Conservation (phyloP, 352 stramenopile genomes). For the Phytophthora sp. region DNA sequence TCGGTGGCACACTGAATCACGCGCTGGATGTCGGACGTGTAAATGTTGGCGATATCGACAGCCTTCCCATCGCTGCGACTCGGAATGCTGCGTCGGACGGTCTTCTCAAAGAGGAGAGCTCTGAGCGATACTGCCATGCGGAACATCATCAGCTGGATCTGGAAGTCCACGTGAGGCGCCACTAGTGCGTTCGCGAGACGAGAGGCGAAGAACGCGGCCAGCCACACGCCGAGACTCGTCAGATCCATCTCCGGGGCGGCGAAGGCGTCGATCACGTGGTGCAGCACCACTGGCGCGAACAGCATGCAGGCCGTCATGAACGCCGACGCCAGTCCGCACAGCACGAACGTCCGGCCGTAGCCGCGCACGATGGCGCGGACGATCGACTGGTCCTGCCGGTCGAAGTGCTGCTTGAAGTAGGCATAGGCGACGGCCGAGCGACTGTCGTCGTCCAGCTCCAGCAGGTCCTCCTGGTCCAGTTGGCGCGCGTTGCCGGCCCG, state of each 20-base stretch:
- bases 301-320: slow-evolving; percentile 36
- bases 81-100: slow-evolving; percentile 28
- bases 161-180: slow-evolving; percentile 19
- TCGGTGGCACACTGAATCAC: slow-evolving; percentile 39
- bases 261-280: slow-evolving; percentile 50
- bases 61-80: slow-evolving; percentile 3
- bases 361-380: slow-evolving; percentile 16
- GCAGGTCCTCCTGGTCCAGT: slow-evolving; percentile 46
- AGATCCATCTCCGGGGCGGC: slow-evolving; percentile 18
- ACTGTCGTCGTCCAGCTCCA: slow-evolving; percentile 34
- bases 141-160: slow-evolving; percentile 32
- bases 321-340: slow-evolving; percentile 1
- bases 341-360: slow-evolving; percentile 32
- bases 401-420: slow-evolving; percentile 20
- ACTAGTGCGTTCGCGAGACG: slow-evolving; percentile 33
- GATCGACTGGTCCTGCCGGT: slow-evolving; percentile 19
- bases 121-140: slow-evolving; percentile 38
- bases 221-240: slow-evolving; percentile 30
- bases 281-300: slow-evolving; percentile 45
- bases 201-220: slow-evolving; percentile 46
- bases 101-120: slow-evolving; percentile 46
- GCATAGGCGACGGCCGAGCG: slow-evolving; percentile 16
- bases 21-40: slow-evolving; percentile 89
- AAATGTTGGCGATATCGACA: slow-evolving; percentile 92
- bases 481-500: slow-evolving; percentile 40